phyloP scores from a whole-genome alignment of 805 yeast genomes.

The Saccharomyces jurei region DNA sequence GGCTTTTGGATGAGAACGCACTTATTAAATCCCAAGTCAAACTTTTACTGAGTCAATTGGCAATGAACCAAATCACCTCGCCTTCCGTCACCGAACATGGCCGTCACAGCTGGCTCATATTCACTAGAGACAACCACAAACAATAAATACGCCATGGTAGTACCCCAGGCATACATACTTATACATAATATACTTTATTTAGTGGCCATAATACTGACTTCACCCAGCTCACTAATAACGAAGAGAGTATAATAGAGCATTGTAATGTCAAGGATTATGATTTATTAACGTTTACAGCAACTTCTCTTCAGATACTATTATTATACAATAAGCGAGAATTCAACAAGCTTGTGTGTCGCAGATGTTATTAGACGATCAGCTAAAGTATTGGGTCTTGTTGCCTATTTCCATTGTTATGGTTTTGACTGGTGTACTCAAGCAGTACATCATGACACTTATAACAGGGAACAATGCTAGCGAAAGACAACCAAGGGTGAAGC shows the following conservation, averaged over 20 bases:
- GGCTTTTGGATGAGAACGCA: neutral
- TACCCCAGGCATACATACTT: neutral
- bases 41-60: neutral
- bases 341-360: neutral
- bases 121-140: neutral
- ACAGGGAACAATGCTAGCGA: conserved; percentile 29
- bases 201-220: neutral
- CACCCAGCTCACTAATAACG: neutral
- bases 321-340: neutral
- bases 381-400: conserved; percentile 81
- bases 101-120: neutral
- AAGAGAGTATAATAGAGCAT: neutral
- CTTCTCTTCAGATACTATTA: neutral
- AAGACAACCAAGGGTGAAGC: conserved; percentile 37
- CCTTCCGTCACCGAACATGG: neutral
- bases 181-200: neutral
- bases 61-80: neutral
- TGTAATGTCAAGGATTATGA: neutral
- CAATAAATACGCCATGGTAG: neutral
- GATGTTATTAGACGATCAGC: conserved; percentile 56
- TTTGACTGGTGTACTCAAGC: conserved; percentile 70
- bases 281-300: neutral
- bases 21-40: neutral
- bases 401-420: conserved; percentile 91
- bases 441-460: conserved; percentile 54